Evolutionary conservation across 2,329 filamentous ascomycete species (phyloP).

Genomic region (Bertia moriformis): DNA sequence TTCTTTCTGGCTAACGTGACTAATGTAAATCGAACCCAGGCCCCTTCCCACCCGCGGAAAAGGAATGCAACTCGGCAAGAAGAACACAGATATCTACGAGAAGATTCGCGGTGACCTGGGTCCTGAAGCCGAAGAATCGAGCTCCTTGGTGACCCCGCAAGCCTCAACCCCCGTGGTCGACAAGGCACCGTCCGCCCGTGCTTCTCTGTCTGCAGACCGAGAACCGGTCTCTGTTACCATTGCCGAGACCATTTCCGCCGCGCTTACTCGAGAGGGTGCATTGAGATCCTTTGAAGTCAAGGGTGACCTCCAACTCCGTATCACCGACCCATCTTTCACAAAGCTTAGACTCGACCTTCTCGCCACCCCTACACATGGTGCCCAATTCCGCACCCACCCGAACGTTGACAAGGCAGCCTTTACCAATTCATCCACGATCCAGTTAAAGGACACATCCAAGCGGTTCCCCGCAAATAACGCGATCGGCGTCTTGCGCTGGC

Average conservation of each 20-base stretch:
- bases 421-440: conserved; percentile 68
- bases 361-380: conserved; percentile 65
- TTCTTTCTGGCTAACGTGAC: background rate
- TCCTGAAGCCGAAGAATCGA: background rate
- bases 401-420: conserved; percentile 88
- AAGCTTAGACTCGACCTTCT: conserved; percentile 78
- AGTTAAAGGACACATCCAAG: conserved; percentile 74
- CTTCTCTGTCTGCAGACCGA: conserved; percentile 32
- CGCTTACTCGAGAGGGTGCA: conserved; percentile 73
- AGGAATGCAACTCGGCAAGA: conserved; percentile 98
- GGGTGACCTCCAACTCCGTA: conserved; percentile 81
- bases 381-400: conserved; percentile 87
- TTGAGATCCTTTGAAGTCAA: conserved; percentile 77
- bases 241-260: conserved; percentile 79
- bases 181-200: background rate
- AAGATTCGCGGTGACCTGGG: conserved; percentile 67
- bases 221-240: conserved; percentile 81
- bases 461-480: conserved; percentile 91
- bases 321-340: conserved; percentile 74
- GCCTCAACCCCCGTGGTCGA: background rate
- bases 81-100: conserved; percentile 94
- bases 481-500: conserved; percentile 87
- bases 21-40: conserved; percentile 14
- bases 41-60: conserved; percentile 68
- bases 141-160: background rate